Base-by-base conservation (phyloP, 2,329 filamentous ascomycete genomes). In the Trichoderma polysporum region DNA sequence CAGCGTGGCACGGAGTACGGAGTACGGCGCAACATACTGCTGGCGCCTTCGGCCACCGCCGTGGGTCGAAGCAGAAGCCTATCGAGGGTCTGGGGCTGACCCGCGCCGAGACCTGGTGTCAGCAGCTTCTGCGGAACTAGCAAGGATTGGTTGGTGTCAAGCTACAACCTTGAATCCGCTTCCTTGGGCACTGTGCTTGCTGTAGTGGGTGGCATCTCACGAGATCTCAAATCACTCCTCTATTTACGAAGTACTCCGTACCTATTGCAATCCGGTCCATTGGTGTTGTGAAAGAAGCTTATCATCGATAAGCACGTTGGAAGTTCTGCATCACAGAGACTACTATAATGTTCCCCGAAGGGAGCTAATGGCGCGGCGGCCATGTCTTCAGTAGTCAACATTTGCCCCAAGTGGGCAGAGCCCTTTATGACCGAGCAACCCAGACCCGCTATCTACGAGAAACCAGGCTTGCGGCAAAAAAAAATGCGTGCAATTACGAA, bases 11-110 rank as follows among this genome's bases (percentile, higher is more conserved):
- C 59, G 39, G 41, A 41, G 19, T 47, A 66, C 54, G 57, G 50
- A 67, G 50, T 41, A 57, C 58, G 49, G 58, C 53, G 62, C 61
- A 65, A 68, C 66, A 59, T 66, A 53, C 45, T 41, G 50, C 59
- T 65, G 60, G 53, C 62, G 66, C 52, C 66, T 68, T 68, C 66
- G 66, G 66, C 66, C 60, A 61, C 45, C 66, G 61, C 66, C 66
- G 66, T 66, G 41, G 60, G 52, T 64, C 37, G 39, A 56, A 49
- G 25, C 27, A 54, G 65, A 50, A 37, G 56, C 56, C 49, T 54
- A 60, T 68, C 61, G 61, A 65, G 52, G 60, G 66, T 68, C 66
- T 68, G 66, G 60, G 66, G 61, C 66, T 66, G 60, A 56, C 57
- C 65, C 57, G 65, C 65, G 37, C 47, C 49, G 58, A 61, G 57